Evolutionary conservation across 1,284 basidiomycete species (phyloP).

Genomic region (Boletellus deceptivus): DNA sequence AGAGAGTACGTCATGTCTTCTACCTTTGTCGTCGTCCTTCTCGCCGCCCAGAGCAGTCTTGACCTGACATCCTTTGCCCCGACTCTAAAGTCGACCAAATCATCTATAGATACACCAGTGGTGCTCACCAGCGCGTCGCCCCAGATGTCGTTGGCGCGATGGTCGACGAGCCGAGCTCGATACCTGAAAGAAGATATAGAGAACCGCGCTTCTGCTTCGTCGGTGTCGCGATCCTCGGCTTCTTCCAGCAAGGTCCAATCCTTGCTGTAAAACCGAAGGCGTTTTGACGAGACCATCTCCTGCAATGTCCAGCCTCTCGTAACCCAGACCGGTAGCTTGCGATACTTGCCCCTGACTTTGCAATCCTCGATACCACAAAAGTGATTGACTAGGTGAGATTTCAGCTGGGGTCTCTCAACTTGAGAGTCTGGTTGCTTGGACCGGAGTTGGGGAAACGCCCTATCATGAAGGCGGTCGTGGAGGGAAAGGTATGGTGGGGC

Average conservation of each 20-base stretch:
- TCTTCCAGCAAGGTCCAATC: slow-evolving; percentile 25
- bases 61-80: slow-evolving; percentile 18
- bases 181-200: slow-evolving; percentile 18
- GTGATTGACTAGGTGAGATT: slow-evolving; percentile 7
- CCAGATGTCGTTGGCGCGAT: slow-evolving; percentile 17
- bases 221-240: slow-evolving; percentile 14
- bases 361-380: slow-evolving; percentile 4
- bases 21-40: slow-evolving; percentile 21
- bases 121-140: slow-evolving; percentile 3
- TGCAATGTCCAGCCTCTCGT: slow-evolving; percentile 31
- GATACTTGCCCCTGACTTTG: slow-evolving; percentile 1
- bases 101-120: slow-evolving; percentile 11
- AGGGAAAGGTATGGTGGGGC: slow-evolving; percentile 10
- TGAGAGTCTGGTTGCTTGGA: slow-evolving; percentile 20
- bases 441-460: slow-evolving; percentile 3
- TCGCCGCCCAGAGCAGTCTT: slow-evolving; percentile 24
- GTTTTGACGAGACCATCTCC: slow-evolving; percentile 25
- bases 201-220: slow-evolving; percentile 15
- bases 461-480: slow-evolving; percentile 5
- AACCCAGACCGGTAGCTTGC: slow-evolving; percentile 17
- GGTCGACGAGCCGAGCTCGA: slow-evolving; percentile 22
- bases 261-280: slow-evolving; percentile 28
- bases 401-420: slow-evolving; percentile 14
- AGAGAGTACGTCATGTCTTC: slow-evolving; percentile 30
- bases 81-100: slow-evolving; percentile 15